Base-by-base conservation (phyloP, 1,284 basidiomycete genomes). In the Cutaneotrichosporon cyanovorans region DNA sequence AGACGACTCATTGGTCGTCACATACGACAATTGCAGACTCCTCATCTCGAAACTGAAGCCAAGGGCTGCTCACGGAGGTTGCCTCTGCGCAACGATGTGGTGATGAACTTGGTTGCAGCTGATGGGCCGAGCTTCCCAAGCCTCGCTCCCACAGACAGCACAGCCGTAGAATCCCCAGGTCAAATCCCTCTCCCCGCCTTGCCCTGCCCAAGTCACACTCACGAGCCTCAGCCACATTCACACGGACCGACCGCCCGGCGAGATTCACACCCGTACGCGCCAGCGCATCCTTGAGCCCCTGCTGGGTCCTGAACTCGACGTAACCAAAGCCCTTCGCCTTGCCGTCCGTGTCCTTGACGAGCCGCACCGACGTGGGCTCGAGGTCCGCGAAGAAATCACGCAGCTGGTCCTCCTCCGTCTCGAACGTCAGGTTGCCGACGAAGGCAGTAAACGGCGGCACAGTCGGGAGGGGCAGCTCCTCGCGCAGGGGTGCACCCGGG, bases 311-410 rank as follows among this genome's bases (percentile, higher is more conserved):
- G 64, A 97, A 98, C 68, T 99, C 93, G 55, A 97, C 83, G 67
- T 98, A 98, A 28, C 93, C 95, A 72, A 96, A 98, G 1, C 95
- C 95, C 72, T 96, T 97, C 28, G 90, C 86, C 69, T 90, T 90
- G 45, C 92, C 90, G 41, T 85, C 84, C 48, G 82, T 79, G 62
- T 92, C 91, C 61, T 80, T 85, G 68, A 98, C 92, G 56, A 98
- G 85, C 75, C 96, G 91, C 56, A 91, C 80, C 20, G 83, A 84
- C 67, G 86, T 85, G 53, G 83, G 78, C 83, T 87, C 58, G 9
- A 71, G 67, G 41, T 59, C 59, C 30, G 40, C 44, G 58, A 96
- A 96, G 72, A 91, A 95, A 25, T 77, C 76, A 48, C 81, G 83
- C 35, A 99, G 73, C 59, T 97, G 90, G 8, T 67, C 68, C 62